These are phyloP conservation scores for Datura wrightii DNA, from an alignment of 257 asterid genomes.

Conservation along the genomic window DNA sequence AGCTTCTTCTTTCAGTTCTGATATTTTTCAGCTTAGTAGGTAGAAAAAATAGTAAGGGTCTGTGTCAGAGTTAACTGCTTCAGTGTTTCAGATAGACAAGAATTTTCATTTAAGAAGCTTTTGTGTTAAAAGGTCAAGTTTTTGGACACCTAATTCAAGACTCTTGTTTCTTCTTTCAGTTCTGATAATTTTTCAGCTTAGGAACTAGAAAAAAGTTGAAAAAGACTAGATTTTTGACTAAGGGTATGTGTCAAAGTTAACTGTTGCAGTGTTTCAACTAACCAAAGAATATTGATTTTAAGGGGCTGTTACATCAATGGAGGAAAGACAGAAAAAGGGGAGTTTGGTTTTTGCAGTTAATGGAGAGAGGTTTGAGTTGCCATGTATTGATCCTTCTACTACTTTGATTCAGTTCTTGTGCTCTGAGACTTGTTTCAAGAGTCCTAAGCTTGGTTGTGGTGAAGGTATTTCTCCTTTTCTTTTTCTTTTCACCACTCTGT, in stretches of 20 bases:
- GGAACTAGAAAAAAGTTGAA: neutral
- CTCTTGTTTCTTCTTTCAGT: neutral
- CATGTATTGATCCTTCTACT: constrained; percentile 65
- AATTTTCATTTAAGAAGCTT: neutral
- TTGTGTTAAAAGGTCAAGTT: neutral
- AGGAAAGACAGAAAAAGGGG: neutral
- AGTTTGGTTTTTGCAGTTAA: constrained; percentile 46
- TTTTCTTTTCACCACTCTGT: neutral
- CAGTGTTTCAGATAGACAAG: too few species aligned
- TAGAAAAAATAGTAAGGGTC: too few species aligned
- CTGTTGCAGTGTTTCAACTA: neutral
- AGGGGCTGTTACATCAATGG: neutral
- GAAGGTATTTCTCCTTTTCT: neutral
- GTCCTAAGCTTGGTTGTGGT: constrained; percentile 75
- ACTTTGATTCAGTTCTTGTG: constrained; percentile 78
- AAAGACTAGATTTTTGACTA: neutral
- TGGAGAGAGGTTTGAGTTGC: constrained; percentile 69
- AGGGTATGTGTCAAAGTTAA: too few species aligned
- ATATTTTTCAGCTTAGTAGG: too few species aligned
- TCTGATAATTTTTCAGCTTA: neutral
- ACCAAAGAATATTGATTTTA: neutral
- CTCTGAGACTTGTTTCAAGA: constrained; percentile 71
- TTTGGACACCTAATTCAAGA: neutral
- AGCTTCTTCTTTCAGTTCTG: too few species aligned
- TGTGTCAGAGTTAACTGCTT: too few species aligned